phyloP scores from a whole-genome alignment of 768 basidiomycete genomes.

The Suillus subluteus region DNA sequence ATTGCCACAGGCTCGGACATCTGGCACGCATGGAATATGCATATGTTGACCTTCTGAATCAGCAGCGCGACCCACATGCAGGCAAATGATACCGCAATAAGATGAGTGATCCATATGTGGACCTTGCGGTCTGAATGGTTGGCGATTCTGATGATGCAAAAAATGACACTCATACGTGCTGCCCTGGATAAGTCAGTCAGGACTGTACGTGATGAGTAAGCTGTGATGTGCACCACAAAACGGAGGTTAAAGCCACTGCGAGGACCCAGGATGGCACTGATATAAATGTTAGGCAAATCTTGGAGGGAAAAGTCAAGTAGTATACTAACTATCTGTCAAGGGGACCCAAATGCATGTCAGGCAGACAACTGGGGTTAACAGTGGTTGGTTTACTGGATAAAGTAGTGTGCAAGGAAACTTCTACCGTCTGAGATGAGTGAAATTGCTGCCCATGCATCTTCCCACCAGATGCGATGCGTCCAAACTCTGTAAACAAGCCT shows the following conservation, averaged over 20 bases:
- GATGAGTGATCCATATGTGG: conserved; percentile 11
- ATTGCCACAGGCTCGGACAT: conserved; percentile 14
- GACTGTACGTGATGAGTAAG: background rate
- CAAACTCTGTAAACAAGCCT: conserved; percentile 26
- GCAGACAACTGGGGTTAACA: conserved; percentile 9
- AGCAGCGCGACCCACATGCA: conserved; percentile 16
- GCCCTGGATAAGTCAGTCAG: conserved; percentile 19
- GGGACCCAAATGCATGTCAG: conserved; percentile 16
- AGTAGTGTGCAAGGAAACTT: background rate
- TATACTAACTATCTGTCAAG: conserved; percentile 12
- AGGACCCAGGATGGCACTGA: conserved; percentile 20
- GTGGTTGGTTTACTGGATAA: background rate
- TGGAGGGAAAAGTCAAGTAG: background rate
- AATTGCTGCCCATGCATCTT: conserved; percentile 25
- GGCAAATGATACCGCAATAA: conserved; percentile 21
- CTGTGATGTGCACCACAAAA: conserved; percentile 21
- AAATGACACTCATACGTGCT: conserved; percentile 28
- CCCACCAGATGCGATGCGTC: conserved; percentile 28
- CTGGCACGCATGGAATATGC: conserved; percentile 15
- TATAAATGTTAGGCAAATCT: conserved; percentile 2
- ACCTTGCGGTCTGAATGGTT: conserved; percentile 18
- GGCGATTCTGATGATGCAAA: conserved; percentile 26
- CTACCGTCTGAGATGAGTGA: conserved; percentile 21
- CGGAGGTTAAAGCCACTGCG: conserved; percentile 19
- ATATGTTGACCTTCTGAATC: conserved; percentile 17